Percentiles rank a stretch among this genome's conserved stretches.
These are phyloP conservation scores for Clathrospora elynae DNA, from an alignment of 2,329 filamentous ascomycete genomes.

Conservation along the genomic window DNA sequence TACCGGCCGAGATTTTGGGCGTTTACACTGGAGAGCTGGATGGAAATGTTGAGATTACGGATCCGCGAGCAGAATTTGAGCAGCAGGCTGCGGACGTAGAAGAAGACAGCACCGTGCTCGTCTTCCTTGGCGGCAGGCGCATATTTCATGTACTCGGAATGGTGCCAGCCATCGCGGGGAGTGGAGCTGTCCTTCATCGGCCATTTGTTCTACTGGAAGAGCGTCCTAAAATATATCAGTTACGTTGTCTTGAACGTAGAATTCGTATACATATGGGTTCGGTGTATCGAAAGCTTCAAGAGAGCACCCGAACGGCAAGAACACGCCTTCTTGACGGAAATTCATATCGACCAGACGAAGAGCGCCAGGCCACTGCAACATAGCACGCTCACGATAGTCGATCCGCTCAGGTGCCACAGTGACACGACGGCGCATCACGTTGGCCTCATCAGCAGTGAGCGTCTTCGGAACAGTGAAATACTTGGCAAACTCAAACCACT, in stretches of 20 bases:
- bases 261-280: constrained; percentile 41
- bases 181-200: constrained; percentile 47
- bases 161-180: constrained; percentile 48
- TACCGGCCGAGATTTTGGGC: constrained; percentile 26
- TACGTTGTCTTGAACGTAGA: neutral
- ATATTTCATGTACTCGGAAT: constrained; percentile 34
- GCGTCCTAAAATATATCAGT: constrained; percentile 36
- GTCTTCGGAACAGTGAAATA: constrained; percentile 34
- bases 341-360: constrained; percentile 30
- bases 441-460: constrained; percentile 29
- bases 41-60: constrained; percentile 19
- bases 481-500: constrained; percentile 39
- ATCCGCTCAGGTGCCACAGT: constrained; percentile 35
- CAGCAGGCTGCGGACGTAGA: constrained; percentile 41
- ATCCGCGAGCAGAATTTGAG: constrained; percentile 39
- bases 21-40: constrained; percentile 39
- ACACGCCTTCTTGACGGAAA: constrained; percentile 49
- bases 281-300: constrained; percentile 41
- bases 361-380: constrained; percentile 29
- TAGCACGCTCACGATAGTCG: constrained; percentile 33
- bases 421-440: constrained; percentile 28
- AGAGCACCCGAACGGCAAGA: constrained; percentile 50
- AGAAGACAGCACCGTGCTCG: constrained; percentile 49
- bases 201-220: constrained; percentile 46
- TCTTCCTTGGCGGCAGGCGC: constrained; percentile 40